These are phyloP conservation scores for Wickerhamomyces chambardii DNA, from an alignment of 805 yeast genomes.

Conservation along the genomic window DNA sequence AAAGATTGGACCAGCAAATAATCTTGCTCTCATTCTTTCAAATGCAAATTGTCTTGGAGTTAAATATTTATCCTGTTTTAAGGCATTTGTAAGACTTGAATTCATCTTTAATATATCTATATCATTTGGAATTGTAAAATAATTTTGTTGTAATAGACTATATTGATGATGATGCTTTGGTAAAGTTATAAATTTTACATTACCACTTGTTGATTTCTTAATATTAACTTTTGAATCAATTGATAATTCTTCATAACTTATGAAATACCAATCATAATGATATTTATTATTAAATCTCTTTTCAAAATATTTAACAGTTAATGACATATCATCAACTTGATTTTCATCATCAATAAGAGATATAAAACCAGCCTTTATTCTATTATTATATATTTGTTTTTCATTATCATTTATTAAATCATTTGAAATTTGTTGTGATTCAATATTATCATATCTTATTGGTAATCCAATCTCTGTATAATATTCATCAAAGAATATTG, in stretches of 20 bases:
- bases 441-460: not conserved
- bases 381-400: too few relatives aligned
- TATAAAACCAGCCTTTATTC: not conserved
- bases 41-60: not conserved
- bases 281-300: conserved; percentile 52
- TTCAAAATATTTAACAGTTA: conserved; percentile 22
- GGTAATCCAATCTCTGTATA: too few relatives aligned
- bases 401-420: not conserved
- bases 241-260: conserved; percentile 60
- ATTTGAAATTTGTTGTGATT: not conserved
- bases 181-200: not conserved
- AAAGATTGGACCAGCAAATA: not conserved
- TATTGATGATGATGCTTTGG: too few relatives aligned
- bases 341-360: not conserved
- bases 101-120: not conserved
- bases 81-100: too few relatives aligned
- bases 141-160: too few relatives aligned
- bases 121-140: not conserved
- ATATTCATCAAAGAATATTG: not conserved
- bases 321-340: not conserved
- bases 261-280: conserved; percentile 69
- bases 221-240: not conserved
- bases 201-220: not conserved
- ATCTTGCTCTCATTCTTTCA: not conserved
- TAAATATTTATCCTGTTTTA: too few relatives aligned